phyloP scores from a whole-genome alignment of 1,139 yeast species.

The Protomyces lactucae-debilis region DNA sequence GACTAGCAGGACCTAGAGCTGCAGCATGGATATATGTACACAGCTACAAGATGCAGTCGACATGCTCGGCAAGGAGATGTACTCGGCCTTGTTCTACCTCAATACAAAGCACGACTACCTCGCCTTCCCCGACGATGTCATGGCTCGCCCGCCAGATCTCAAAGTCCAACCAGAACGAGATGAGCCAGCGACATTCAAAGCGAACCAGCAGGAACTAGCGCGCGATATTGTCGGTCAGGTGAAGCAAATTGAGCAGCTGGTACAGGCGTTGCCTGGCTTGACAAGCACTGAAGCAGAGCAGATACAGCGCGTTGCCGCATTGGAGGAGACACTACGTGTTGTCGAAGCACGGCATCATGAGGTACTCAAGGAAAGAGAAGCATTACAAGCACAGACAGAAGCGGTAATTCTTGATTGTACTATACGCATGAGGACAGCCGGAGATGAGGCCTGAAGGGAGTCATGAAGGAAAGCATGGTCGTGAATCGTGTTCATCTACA shows the following conservation, averaged over 20 bases:
- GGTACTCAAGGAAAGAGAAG: not conserved
- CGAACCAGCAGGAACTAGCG: slow-evolving; percentile 51
- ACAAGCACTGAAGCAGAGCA: slow-evolving; percentile 79
- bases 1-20: not conserved
- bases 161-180: slow-evolving; percentile 5
- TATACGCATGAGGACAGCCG: not conserved
- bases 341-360: not conserved
- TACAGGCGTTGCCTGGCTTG: slow-evolving; percentile 87
- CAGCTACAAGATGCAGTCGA: slow-evolving; percentile 90
- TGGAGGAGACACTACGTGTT: slow-evolving; percentile 53
- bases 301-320: slow-evolving; percentile 54
- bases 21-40: slow-evolving; percentile 42
- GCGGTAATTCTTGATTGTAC: not conserved
- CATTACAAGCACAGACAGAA: not conserved
- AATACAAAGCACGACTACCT: slow-evolving; percentile 64
- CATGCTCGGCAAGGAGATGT: slow-evolving; percentile 43
- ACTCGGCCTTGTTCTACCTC: slow-evolving; percentile 56
- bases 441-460: not conserved
- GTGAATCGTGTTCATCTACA: not conserved
- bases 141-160: slow-evolving; percentile 34
- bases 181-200: slow-evolving; percentile 3
- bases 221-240: slow-evolving; percentile 80
- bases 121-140: slow-evolving; percentile 49
- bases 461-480: too few species aligned
- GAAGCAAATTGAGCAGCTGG: slow-evolving; percentile 77